These are phyloP conservation scores for Lunularia cruciata DNA, from an alignment of 225 moss, liverwort and hornwort species.

Conservation along the genomic window DNA sequence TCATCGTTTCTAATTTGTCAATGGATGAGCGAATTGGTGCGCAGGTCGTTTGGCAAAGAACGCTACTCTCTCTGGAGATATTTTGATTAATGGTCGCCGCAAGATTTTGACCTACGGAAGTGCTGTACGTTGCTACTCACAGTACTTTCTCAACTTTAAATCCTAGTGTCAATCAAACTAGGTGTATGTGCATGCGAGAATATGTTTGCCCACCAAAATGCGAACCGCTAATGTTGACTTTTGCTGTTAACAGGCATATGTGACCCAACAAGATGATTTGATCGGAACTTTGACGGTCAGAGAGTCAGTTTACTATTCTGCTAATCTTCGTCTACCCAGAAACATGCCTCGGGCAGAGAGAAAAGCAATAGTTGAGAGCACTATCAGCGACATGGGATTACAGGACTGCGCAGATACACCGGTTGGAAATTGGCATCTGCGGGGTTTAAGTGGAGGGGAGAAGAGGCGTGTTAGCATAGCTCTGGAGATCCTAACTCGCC, in stretches of 20 bases:
- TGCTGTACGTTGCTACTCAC: constrained; percentile 27
- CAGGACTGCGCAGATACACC: constrained; percentile 56
- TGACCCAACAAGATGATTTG: constrained; percentile 47
- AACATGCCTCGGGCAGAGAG: constrained; percentile 34
- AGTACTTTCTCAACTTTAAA: too few relatives aligned
- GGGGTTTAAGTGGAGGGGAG: constrained; percentile 57
- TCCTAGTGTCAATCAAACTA: too few relatives aligned
- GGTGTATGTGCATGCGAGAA: too few relatives aligned
- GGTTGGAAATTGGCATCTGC: constrained; percentile 56
- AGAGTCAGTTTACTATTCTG: constrained; percentile 44
- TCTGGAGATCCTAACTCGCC: constrained; percentile 58
- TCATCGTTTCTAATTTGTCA: neutral
- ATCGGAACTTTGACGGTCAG: constrained; percentile 47
- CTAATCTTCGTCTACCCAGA: constrained; percentile 37
- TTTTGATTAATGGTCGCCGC: constrained; percentile 45
- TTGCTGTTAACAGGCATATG: constrained; percentile 37
- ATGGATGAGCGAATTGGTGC: neutral
- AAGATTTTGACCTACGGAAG: constrained; percentile 40
- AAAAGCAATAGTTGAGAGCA: constrained; percentile 47
- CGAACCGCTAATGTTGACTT: neutral
- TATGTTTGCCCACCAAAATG: too few relatives aligned
- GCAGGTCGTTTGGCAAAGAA: constrained; percentile 43
- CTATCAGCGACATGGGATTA: constrained; percentile 51
- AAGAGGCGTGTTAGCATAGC: constrained; percentile 59
- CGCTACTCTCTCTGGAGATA: constrained; percentile 34